These are phyloP conservation scores for Stygiomarasmius scandens DNA, from an alignment of 1,284 basidiomycete species.

Conservation along the genomic window DNA sequence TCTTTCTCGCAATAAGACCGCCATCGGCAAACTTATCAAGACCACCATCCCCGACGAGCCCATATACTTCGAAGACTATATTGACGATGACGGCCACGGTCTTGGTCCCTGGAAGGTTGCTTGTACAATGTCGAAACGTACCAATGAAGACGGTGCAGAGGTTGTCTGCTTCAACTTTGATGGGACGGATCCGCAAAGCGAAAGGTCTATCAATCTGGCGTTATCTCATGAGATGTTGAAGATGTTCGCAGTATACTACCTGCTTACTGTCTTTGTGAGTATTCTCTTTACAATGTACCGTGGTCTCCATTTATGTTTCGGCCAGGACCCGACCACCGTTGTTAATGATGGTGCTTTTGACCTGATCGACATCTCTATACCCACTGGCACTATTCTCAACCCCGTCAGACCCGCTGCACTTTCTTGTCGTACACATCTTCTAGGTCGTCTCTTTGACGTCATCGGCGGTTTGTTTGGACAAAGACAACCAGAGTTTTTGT, in stretches of 20 bases:
- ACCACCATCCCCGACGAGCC: slow-evolving; percentile 24
- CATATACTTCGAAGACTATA: slow-evolving; percentile 29
- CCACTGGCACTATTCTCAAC: slow-evolving; percentile 30
- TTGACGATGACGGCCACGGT: slow-evolving; percentile 30
- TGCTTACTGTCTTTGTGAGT: slow-evolving; percentile 28
- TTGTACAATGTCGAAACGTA: slow-evolving; percentile 21
- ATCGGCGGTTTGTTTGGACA: slow-evolving; percentile 30
- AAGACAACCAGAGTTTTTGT: slow-evolving; percentile 31
- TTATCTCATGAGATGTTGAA: slow-evolving; percentile 30
- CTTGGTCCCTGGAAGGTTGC: slow-evolving; percentile 29
- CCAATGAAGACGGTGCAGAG: slow-evolving; percentile 18
- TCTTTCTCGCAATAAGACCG: slow-evolving; percentile 24
- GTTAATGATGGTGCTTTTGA: slow-evolving; percentile 40
- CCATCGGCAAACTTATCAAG: slow-evolving; percentile 27
- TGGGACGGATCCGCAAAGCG: slow-evolving; percentile 30
- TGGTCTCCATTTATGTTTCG: not conserved
- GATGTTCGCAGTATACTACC: slow-evolving; percentile 33
- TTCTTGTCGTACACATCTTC: slow-evolving; percentile 31
- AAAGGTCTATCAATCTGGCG: slow-evolving; percentile 28
- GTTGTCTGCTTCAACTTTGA: slow-evolving; percentile 26
- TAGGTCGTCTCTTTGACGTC: slow-evolving; percentile 29
- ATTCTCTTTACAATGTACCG: not conserved
- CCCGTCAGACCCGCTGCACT: slow-evolving; percentile 33
- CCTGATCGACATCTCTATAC: slow-evolving; percentile 34
- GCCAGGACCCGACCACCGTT: slow-evolving; percentile 28